Evolutionary conservation across 1,284 basidiomycete genomes (phyloP).

Genomic region (Naganishia cerealis): DNA sequence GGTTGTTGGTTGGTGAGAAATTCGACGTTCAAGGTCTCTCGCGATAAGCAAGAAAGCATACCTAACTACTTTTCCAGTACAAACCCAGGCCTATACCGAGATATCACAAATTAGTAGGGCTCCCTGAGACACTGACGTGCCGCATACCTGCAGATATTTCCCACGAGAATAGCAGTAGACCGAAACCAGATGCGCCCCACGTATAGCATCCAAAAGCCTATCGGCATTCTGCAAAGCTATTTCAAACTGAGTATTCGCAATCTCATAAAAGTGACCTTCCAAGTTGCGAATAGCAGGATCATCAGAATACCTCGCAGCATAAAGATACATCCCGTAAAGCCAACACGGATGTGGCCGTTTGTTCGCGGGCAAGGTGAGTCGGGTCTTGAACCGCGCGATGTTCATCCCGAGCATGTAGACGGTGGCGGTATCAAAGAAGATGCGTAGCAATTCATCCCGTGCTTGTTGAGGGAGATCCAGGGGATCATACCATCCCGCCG

Average conservation of each 20-base stretch:
- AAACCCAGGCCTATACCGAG: constrained; percentile 13
- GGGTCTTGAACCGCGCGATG: constrained; percentile 23
- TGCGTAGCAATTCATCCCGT: constrained; percentile 40
- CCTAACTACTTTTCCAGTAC: constrained; percentile 26
- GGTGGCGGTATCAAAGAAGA: constrained; percentile 26
- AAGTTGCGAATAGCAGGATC: constrained; percentile 41
- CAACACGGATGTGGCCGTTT: constrained; percentile 29
- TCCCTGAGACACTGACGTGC: constrained; percentile 31
- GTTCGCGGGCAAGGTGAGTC: constrained; percentile 32
- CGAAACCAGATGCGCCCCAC: constrained; percentile 40
- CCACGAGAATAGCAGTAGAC: constrained; percentile 42
- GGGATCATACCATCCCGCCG: constrained; percentile 46
- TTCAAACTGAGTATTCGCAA: constrained; percentile 42
- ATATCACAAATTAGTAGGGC: neutral
- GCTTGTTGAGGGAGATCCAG: constrained; percentile 42
- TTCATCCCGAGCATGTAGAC: constrained; percentile 28
- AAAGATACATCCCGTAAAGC: constrained; percentile 37
- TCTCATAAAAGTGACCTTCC: constrained; percentile 41
- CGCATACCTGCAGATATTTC: constrained; percentile 39
- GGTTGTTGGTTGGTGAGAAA: neutral
- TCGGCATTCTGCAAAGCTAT: constrained; percentile 39
- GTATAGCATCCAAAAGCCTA: constrained; percentile 42
- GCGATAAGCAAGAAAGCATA: constrained; percentile 35
- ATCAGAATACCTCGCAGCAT: constrained; percentile 38
- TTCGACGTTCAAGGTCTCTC: neutral